Evolutionary conservation across 768 basidiomycete species (phyloP), one percentile per base, ranked within the genome.

Genomic region (Galerina sulciceps): DNA sequence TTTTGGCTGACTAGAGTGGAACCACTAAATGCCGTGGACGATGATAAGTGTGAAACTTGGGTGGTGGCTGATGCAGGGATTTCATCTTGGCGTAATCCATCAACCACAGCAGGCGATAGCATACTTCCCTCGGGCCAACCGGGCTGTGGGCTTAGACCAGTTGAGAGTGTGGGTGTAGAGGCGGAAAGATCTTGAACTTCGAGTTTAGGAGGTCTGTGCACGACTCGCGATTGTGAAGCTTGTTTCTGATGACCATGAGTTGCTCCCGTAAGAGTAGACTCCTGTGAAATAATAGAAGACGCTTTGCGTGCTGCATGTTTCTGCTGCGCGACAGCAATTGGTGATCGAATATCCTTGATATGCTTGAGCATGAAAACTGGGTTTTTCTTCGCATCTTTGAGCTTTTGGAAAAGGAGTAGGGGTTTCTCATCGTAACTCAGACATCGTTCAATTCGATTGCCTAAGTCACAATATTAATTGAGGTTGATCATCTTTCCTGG

Each of bases 311-410:
- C 85, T 2, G 93, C 93, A 68, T 97, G 95, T 73, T 99, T 99
- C 72, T 95, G 93, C 67, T 95, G 91, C 3, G 97, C 97, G 41
- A 99, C 94, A 9, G 89, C 94, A 61, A 99, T 99, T 0, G 97
- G 97, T 6, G 95, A 97, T 45, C 94, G 90, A 59, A 99, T 98
- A 69, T 99, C 97, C 69, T 91, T 91, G 74, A 96, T 95, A 62
- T 96, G 93, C 62, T 95, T 93, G 53, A 96, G 84, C 97, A 99
- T 99, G 75, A 99, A 99, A 8, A 99, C 96, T 2, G 97, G 96
- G 61, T 97, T 95, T 76, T 98, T 98, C 75, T 94, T 94, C 1
- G 90, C 88, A 64, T 99, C 97, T 71, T 99, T 99, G 56, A 99
- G 84, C 71, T 92, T 94, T 72, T 99, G 97, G 79, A 99, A 99